Evolutionary conservation across 495 filamentous ascomycete genomes (phyloP).

Genomic region (Trichoderma asperelloides): DNA sequence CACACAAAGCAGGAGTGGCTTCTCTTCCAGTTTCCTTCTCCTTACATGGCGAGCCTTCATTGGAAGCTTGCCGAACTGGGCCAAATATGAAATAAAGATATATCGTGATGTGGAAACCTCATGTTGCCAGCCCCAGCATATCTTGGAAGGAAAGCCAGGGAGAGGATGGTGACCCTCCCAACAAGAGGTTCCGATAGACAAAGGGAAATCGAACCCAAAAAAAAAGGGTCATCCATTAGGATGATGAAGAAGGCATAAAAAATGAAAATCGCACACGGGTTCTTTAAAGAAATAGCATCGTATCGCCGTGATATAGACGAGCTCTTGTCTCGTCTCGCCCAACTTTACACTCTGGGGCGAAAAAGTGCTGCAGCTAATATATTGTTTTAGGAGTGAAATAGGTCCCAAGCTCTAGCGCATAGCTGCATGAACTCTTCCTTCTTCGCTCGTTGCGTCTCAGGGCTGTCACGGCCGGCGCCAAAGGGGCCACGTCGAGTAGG

Average conservation of each 20-base stretch:
- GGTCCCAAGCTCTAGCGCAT: conserved; percentile 87
- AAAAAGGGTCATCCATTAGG: background rate
- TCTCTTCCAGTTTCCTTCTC: background rate
- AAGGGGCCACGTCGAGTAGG: conserved; percentile 59
- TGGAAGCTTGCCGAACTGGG: background rate
- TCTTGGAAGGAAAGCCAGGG: background rate
- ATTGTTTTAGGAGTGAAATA: conserved; percentile 76
- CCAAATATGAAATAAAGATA: background rate
- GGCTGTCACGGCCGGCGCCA: conserved; percentile 68
- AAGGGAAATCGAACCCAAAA: background rate
- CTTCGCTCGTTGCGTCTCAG: conserved; percentile 77
- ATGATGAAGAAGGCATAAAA: background rate
- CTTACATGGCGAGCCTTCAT: background rate
- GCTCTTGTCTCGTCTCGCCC: background rate
- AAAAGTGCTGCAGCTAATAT: background rate
- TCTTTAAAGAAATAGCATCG: background rate
- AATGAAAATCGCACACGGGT: background rate
- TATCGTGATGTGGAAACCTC: background rate
- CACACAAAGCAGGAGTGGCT: background rate
- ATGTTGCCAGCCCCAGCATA: background rate
- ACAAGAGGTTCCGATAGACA: background rate
- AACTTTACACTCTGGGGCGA: background rate
- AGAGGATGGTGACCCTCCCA: conserved; percentile 2
- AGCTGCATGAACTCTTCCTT: conserved; percentile 87
- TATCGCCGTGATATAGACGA: conserved; percentile 4